Conservation (phyloP, 257 asterid genomes). For the Solanum habrochaites region DNA sequence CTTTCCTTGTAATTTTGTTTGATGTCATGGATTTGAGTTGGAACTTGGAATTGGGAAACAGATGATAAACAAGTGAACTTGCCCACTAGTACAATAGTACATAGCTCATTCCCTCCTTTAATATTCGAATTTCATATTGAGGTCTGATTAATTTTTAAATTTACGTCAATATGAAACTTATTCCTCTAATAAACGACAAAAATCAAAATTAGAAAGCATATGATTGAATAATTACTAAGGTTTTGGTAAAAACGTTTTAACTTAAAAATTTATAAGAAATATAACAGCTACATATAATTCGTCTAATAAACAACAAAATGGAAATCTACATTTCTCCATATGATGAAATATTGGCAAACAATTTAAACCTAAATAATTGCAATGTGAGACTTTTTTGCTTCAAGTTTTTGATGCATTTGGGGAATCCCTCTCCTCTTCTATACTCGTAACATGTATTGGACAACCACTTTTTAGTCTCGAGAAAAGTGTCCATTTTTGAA, state of each 20-base stretch:
- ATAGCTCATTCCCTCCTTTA: neutral
- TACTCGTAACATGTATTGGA: constrained; percentile 1
- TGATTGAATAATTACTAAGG: neutral
- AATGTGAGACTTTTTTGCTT: neutral
- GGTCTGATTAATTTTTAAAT: neutral
- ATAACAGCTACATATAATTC: neutral
- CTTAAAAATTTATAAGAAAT: neutral
- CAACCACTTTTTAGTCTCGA: constrained; percentile 4
- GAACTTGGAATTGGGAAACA: neutral
- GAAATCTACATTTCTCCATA: neutral
- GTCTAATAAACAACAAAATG: neutral
- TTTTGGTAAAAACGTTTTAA: neutral
- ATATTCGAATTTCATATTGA: neutral
- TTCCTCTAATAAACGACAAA: too few relatives aligned
- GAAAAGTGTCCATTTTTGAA: neutral
- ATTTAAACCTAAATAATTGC: neutral
- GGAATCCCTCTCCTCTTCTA: neutral
- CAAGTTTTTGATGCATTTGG: neutral
- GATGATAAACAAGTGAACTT: neutral
- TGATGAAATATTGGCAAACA: neutral
- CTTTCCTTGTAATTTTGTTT: neutral
- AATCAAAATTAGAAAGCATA: neutral
- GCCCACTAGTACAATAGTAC: neutral
- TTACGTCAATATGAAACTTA: too few relatives aligned
- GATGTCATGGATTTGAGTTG: neutral